Evolutionary conservation across 2,329 filamentous ascomycete genomes (phyloP).

Genomic region (Hymenoscyphus repandus): DNA sequence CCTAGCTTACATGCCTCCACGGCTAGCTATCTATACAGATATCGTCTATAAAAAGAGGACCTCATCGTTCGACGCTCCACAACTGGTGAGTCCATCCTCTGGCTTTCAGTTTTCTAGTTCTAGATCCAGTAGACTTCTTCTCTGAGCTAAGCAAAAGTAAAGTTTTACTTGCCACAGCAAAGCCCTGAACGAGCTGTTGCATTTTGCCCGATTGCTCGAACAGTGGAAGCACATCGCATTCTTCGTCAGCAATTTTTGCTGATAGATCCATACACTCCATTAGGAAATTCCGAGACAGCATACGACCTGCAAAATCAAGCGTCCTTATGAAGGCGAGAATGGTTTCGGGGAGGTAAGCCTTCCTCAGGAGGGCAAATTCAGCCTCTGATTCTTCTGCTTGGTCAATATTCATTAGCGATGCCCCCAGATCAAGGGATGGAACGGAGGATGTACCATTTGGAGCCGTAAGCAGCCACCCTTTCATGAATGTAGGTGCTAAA

Average conservation of each 20-base stretch:
- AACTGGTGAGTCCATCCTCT: conserved; percentile 59
- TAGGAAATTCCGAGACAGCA: conserved; percentile 69
- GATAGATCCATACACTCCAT: conserved; percentile 85
- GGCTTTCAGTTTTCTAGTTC: conserved; percentile 55
- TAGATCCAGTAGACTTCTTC: conserved; percentile 41
- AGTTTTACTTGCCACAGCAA: conserved; percentile 47
- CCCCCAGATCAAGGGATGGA: background rate
- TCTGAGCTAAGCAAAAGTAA: conserved; percentile 44
- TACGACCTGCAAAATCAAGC: conserved; percentile 71
- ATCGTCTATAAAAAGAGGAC: background rate
- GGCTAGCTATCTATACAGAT: background rate
- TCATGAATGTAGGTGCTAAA: conserved; percentile 56
- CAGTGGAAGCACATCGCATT: conserved; percentile 58
- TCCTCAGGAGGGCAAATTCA: conserved; percentile 61
- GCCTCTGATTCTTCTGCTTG: conserved; percentile 42
- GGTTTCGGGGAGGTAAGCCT: conserved; percentile 78
- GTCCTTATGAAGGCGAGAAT: conserved; percentile 78
- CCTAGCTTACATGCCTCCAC: background rate
- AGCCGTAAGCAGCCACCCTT: conserved; percentile 51
- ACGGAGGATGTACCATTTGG: conserved; percentile 16
- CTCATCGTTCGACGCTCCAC: conserved; percentile 39
- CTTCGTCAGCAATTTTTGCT: conserved; percentile 65
- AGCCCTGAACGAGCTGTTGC: conserved; percentile 68
- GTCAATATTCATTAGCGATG: conserved; percentile 14
- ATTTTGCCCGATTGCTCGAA: conserved; percentile 63